phyloP scores from a whole-genome alignment of 306 rosid species.

The Quercus rubra region DNA sequence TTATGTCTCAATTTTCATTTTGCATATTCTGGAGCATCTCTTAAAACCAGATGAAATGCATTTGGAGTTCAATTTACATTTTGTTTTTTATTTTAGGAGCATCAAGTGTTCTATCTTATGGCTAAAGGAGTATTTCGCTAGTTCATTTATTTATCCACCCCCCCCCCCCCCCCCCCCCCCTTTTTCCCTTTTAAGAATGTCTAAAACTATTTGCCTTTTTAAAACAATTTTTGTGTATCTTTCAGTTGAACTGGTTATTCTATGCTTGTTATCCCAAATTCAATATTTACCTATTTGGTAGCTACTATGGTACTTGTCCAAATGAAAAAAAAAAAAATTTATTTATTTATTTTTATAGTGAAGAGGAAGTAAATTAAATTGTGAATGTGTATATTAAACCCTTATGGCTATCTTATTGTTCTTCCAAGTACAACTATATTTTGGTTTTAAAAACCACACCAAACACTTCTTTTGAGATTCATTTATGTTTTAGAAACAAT shows the following conservation, averaged over 20 bases:
- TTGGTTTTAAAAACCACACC: not conserved
- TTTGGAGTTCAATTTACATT: not conserved
- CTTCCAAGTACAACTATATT: not conserved
- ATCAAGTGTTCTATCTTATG: not conserved
- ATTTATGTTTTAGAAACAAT: not conserved
- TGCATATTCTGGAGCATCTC: not conserved
- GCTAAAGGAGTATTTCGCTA: not conserved
- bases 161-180: not conserved
- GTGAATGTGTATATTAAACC: not conserved
- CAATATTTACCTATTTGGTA: not conserved
- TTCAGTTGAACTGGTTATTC: not conserved
- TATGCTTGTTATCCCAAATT: not conserved
- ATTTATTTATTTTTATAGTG: not conserved
- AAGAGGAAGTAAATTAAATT: not conserved
- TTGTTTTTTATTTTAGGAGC: not conserved
- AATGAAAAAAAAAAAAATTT: not conserved
- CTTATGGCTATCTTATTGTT: not conserved
- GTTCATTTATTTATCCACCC: not conserved
- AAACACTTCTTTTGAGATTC: not conserved
- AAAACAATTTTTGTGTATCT: too few relatives aligned
- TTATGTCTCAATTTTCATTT: constrained; percentile 11
- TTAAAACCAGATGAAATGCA: not conserved
- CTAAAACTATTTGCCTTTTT: not conserved
- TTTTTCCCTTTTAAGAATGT: not conserved
- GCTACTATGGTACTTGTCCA: not conserved